These are phyloP conservation scores for Penicillium italicum DNA, from an alignment of 2,329 filamentous ascomycete species.

Conservation along the genomic window DNA sequence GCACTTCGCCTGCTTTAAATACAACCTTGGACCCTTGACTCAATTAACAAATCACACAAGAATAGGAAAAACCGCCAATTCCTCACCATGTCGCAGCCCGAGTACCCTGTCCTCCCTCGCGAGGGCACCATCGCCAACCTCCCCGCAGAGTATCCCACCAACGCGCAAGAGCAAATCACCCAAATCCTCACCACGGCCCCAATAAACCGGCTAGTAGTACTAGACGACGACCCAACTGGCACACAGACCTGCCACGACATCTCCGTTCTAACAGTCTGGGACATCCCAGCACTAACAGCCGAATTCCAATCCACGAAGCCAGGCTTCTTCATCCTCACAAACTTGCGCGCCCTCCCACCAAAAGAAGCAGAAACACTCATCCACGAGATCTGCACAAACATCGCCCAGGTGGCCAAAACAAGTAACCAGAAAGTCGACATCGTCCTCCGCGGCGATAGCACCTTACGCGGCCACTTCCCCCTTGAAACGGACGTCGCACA, in stretches of 20 bases:
- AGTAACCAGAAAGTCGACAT: slow-evolving; percentile 49
- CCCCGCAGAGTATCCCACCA: slow-evolving; percentile 28
- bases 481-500: slow-evolving; percentile 53
- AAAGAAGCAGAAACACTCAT: slow-evolving; percentile 49
- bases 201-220: slow-evolving; percentile 33
- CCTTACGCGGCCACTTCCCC: slow-evolving; percentile 56
- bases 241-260: slow-evolving; percentile 61
- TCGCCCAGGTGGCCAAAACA: slow-evolving; percentile 45
- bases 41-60: background rate
- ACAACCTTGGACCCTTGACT: background rate
- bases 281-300: slow-evolving; percentile 41
- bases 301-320: slow-evolving; percentile 45
- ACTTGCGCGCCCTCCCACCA: slow-evolving; percentile 55
- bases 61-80: background rate
- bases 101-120: slow-evolving; percentile 27
- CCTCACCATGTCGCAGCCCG: slow-evolving; percentile 18
- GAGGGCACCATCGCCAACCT: slow-evolving; percentile 27
- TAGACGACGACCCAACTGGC: slow-evolving; percentile 58
- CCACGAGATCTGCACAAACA: slow-evolving; percentile 50
- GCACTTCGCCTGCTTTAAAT: background rate
- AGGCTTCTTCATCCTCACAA: slow-evolving; percentile 61
- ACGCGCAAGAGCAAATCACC: slow-evolving; percentile 32
- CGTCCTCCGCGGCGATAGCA: slow-evolving; percentile 57
- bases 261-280: slow-evolving; percentile 54
- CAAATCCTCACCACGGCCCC: slow-evolving; percentile 26